Base-by-base conservation (phyloP, 345 rosid genomes). In the Euphorbia pulcherrima region DNA sequence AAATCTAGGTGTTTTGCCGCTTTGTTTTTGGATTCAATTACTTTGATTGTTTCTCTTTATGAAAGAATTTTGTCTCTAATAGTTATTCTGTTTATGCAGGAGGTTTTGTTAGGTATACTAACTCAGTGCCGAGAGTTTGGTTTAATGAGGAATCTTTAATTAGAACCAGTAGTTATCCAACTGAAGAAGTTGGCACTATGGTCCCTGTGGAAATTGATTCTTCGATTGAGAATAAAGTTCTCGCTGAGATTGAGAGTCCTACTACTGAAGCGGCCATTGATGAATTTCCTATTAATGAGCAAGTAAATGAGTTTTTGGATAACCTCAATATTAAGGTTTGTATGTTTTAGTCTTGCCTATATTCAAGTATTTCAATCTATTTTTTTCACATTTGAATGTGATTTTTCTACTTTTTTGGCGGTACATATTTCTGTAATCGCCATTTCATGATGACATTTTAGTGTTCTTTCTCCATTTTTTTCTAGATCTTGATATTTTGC, bases 271-370 rank as follows among this genome's bases (percentile, higher is more conserved):
- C 39, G 12, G 20, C 78, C 56, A 71, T 53, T 63, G 75, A 69
- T 37, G 85, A 82, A 44, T 68, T 76, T 20, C 68, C 79, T 46
- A 67, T 48, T 14, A 79, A 79, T 57, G 83, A 52, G 20, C 83
- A 71, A 29, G 30, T 60, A 21, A 80, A 74, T 23, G 86, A 85
- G 35, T 73, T 92, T 56, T 67, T 87, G 78, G 82, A 84, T 46
- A 80, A 77, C 33, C 66, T 87, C 53, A 81, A 82, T 29, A 21
- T 84, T 28, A 81, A 89, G 97, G 97, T 91, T 69, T 68, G 75
- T 62, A 39, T 23, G 0, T 12, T 28, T 59, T 57, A 23, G 6
- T 24, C 17, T 24, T 55, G 5, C 24, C 54, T 50, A 5, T 50
- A 50, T 50, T n/a, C 8, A 50, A 6, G 8, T 18, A 50, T 18